phyloP scores from a whole-genome alignment of 768 basidiomycete species.

The Boletus tylopilopsis region DNA sequence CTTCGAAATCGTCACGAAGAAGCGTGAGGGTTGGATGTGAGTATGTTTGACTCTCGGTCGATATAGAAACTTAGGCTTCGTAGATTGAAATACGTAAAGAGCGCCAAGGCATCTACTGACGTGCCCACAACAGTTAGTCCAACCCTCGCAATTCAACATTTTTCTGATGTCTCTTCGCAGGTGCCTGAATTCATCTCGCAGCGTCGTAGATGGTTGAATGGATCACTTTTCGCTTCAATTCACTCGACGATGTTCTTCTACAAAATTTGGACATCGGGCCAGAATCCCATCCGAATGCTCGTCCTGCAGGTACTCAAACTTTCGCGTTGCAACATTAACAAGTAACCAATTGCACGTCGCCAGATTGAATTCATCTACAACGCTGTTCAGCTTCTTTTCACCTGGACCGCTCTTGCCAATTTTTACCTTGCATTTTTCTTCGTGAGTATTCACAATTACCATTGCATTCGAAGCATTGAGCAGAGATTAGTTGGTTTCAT shows the following conservation, averaged over 20 bases:
- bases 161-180: constrained; percentile 25
- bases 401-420: constrained; percentile 92
- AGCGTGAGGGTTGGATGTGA: constrained; percentile 76
- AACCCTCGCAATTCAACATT: not conserved
- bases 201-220: constrained; percentile 84
- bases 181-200: constrained; percentile 95
- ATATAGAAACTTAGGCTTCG: constrained; percentile 1
- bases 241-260: constrained; percentile 89
- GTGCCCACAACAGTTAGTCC: constrained; percentile 71
- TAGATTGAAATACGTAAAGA: constrained; percentile 86
- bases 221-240: constrained; percentile 89
- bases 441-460: constrained; percentile 44
- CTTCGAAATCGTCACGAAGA: constrained; percentile 92
- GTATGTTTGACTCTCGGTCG: constrained; percentile 24
- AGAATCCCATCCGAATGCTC: constrained; percentile 81
- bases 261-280: constrained; percentile 89
- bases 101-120: constrained; percentile 94
- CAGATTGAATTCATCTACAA: constrained; percentile 92
- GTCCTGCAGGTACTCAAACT: constrained; percentile 48
- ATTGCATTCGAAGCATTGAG: constrained; percentile 17
- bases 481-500: constrained; percentile 64
- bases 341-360: not conserved
- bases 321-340: not conserved
- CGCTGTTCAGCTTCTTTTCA: constrained; percentile 82
- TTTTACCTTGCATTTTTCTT: constrained; percentile 96